phyloP scores from a whole-genome alignment of 352 stramenopile genomes.

The Globisporangium apiculatum region DNA sequence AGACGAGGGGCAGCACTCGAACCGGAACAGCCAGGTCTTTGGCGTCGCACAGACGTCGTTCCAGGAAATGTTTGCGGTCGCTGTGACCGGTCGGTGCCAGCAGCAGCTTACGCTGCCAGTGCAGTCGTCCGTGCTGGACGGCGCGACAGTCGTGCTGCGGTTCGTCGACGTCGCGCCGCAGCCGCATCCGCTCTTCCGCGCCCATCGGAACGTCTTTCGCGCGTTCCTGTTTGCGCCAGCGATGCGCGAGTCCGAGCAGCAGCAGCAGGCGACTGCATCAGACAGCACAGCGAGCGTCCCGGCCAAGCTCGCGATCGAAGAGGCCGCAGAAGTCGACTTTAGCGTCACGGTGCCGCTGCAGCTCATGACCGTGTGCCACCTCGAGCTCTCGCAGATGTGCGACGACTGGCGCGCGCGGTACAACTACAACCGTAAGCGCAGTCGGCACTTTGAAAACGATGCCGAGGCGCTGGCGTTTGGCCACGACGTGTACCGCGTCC shows the following conservation, averaged over 20 bases:
- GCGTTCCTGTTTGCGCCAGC: conserved; percentile 62
- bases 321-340: conserved; percentile 68
- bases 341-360: conserved; percentile 78
- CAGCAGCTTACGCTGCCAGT: conserved; percentile 65
- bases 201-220: conserved; percentile 44
- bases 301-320: conserved; percentile 68
- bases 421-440: conserved; percentile 75
- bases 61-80: conserved; percentile 66
- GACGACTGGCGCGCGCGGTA: conserved; percentile 69
- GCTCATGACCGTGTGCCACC: conserved; percentile 62
- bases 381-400: conserved; percentile 66
- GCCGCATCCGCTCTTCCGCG: conserved; percentile 39
- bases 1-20: conserved; percentile 54
- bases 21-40: conserved; percentile 61
- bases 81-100: conserved; percentile 44
- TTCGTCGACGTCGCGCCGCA: conserved; percentile 46
- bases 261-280: conserved; percentile 18
- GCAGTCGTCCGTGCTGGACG: conserved; percentile 50
- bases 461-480: conserved; percentile 70
- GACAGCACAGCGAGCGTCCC: conserved; percentile 13
- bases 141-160: conserved; percentile 52
- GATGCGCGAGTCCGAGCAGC: conserved; percentile 41
- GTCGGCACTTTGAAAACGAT: conserved; percentile 73
- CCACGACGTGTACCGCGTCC: conserved; percentile 71
- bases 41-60: conserved; percentile 72